A percentile compares a stretch with the other conserved stretches of the same genome.
Conservation (phyloP, 2,329 filamentous ascomycete genomes). For the Alternaria postmessia region DNA sequence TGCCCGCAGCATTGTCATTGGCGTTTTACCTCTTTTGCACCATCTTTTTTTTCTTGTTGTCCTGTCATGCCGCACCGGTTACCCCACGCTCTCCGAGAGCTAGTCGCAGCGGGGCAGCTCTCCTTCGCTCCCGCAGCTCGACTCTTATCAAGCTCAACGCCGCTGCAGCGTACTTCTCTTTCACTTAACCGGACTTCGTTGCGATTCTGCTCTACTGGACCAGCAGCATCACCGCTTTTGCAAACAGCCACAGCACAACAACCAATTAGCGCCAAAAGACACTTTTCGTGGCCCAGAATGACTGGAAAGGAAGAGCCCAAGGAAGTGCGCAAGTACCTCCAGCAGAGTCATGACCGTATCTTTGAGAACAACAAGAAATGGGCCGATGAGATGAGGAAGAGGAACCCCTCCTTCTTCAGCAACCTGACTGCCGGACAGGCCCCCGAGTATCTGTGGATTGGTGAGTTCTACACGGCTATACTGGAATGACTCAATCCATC, state of each 20-base stretch:
- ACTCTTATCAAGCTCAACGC: slow-evolving; percentile 15
- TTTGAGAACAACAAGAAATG: slow-evolving; percentile 74
- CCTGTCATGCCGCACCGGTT: slow-evolving; percentile 28
- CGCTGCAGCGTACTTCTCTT: slow-evolving; percentile 5
- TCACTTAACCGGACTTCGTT: slow-evolving; percentile 2
- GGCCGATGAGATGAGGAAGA: slow-evolving; percentile 66
- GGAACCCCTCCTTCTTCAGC: slow-evolving; percentile 71
- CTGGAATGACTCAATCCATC: not conserved
- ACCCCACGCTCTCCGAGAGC: slow-evolving; percentile 35
- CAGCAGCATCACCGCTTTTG: not conserved
- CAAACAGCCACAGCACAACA: slow-evolving; percentile 4
- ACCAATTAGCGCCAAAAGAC: slow-evolving; percentile 8
- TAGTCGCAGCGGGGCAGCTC: slow-evolving; percentile 23
- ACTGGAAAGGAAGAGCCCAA: slow-evolving; percentile 29
- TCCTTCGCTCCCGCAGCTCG: slow-evolving; percentile 11
- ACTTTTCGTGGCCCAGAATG: slow-evolving; percentile 29
- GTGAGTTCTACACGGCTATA: slow-evolving; percentile 26
- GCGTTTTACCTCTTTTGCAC: slow-evolving; percentile 16
- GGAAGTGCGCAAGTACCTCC: slow-evolving; percentile 60
- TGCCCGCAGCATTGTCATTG: slow-evolving; percentile 26
- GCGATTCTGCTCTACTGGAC: slow-evolving; percentile 12
- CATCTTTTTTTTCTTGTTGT: slow-evolving; percentile 5
- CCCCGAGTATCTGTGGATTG: slow-evolving; percentile 70
- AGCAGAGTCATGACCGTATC: slow-evolving; percentile 70
- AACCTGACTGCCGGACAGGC: slow-evolving; percentile 70